These are phyloP conservation scores for Cryptosporidium ubiquitum DNA, from an alignment of 169 alveolate genomes.

Conservation along the genomic window DNA sequence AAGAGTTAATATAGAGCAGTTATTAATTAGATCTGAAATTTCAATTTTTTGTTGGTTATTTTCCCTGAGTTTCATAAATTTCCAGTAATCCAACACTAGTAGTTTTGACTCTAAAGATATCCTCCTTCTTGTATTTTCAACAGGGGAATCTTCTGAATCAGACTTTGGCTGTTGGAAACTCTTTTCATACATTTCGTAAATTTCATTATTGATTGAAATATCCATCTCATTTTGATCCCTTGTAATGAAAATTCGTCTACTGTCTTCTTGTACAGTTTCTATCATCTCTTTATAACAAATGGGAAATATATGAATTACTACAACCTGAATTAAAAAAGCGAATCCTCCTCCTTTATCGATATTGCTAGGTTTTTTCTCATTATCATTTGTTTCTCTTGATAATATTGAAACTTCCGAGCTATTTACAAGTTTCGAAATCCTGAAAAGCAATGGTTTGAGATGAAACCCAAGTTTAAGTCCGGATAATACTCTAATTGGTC, in stretches of 20 bases:
- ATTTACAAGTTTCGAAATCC: constrained; percentile 4
- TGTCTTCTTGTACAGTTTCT: constrained; percentile 25
- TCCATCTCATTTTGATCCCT: constrained; percentile 64
- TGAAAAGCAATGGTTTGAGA: constrained; percentile 21
- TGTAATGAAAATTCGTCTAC: constrained; percentile 11
- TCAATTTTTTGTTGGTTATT: background rate
- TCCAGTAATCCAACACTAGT: constrained; percentile 63
- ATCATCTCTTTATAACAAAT: constrained; percentile 45
- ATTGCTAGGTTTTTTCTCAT: background rate
- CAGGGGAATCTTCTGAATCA: constrained; percentile 1
- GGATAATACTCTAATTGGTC: constrained; percentile 15
- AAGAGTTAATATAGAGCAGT: constrained; percentile 43
- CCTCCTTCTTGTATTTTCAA: constrained; percentile 1
- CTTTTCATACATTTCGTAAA: constrained; percentile 18
- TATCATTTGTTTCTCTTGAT: background rate
- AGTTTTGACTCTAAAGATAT: constrained; percentile 26
- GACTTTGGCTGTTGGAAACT: background rate
- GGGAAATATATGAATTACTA: constrained; percentile 54
- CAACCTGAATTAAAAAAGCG: constrained; percentile 17
- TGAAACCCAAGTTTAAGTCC: constrained; percentile 48
- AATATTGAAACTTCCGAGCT: background rate
- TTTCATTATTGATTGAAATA: constrained; percentile 32
- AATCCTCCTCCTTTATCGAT: constrained; percentile 59
- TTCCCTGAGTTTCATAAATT: constrained; percentile 6
- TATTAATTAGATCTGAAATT: constrained; percentile 1